phyloP scores from a whole-genome alignment of 2,329 filamentous ascomycete genomes.

The Penicillium sp. region DNA sequence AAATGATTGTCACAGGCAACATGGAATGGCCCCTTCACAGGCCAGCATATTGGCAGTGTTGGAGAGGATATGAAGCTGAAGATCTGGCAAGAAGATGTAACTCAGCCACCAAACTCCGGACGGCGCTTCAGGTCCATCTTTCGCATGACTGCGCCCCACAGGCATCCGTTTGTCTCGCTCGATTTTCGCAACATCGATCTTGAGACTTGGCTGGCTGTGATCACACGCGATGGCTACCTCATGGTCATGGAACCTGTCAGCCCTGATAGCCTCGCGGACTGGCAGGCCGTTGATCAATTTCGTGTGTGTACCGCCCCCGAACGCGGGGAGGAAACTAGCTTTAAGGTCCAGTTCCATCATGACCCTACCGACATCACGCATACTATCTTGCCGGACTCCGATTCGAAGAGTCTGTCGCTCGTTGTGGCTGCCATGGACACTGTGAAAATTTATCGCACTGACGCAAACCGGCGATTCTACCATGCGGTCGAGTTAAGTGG shows the following conservation, averaged over 20 bases:
- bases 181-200: conserved; percentile 80
- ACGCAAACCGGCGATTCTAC: conserved; percentile 74
- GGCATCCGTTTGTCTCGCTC: conserved; percentile 68
- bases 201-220: conserved; percentile 79
- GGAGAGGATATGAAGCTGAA: conserved; percentile 87
- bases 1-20: conserved; percentile 59
- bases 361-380: conserved; percentile 69
- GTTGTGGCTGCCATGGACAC: conserved; percentile 82
- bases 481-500: conserved; percentile 71
- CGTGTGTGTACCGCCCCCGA: conserved; percentile 66
- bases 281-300: conserved; percentile 71
- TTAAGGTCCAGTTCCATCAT: conserved; percentile 82
- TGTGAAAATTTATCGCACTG: conserved; percentile 78
- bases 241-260: conserved; percentile 80
- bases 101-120: conserved; percentile 67
- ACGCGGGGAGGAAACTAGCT: conserved; percentile 80
- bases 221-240: conserved; percentile 76
- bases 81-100: conserved; percentile 87
- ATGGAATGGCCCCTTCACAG: conserved; percentile 88
- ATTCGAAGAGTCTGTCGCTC: conserved; percentile 71
- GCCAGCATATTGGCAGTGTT: conserved; percentile 82
- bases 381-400: conserved; percentile 75
- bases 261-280: conserved; percentile 74
- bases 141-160: conserved; percentile 62
- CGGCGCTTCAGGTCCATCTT: conserved; percentile 73